phyloP scores from a whole-genome alignment of 2,329 filamentous ascomycete genomes.

The Apiospora pterosperma region DNA sequence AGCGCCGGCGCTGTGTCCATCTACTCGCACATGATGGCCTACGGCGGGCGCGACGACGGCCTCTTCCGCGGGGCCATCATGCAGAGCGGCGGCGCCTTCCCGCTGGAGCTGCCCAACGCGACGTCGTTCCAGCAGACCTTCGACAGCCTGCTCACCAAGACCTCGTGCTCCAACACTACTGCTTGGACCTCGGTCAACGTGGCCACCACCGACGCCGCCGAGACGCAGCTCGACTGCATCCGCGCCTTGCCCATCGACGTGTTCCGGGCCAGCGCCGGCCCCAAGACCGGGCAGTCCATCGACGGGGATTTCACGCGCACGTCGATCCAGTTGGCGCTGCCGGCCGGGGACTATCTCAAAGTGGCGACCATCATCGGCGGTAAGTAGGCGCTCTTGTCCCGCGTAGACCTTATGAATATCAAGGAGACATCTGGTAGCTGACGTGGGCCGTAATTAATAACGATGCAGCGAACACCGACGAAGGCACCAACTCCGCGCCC shows the following conservation, averaged over 20 bases:
- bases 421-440: too few relatives aligned
- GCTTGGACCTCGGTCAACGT: too few relatives aligned
- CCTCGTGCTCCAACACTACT: slow-evolving; percentile 28
- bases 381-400: neutral
- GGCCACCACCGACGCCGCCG: neutral
- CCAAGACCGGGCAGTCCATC: slow-evolving; percentile 1
- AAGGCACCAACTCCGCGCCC: slow-evolving; percentile 28
- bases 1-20: slow-evolving; percentile 38
- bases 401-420: neutral
- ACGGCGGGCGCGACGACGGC: slow-evolving; percentile 51
- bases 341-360: neutral
- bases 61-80: slow-evolving; percentile 53
- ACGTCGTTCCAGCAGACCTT: slow-evolving; percentile 31
- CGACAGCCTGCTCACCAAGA: slow-evolving; percentile 30
- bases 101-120: slow-evolving; percentile 25
- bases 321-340: slow-evolving; percentile 1
- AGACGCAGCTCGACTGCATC: neutral
- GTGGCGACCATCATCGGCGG: neutral
- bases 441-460: too few relatives aligned
- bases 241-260: neutral
- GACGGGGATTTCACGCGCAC: slow-evolving; percentile 4
- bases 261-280: neutral
- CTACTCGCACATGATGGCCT: slow-evolving; percentile 37
- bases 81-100: slow-evolving; percentile 43
- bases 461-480: slow-evolving; percentile 17